Conservation (phyloP, 495 filamentous ascomycete species). For the Penicillium angulare region DNA sequence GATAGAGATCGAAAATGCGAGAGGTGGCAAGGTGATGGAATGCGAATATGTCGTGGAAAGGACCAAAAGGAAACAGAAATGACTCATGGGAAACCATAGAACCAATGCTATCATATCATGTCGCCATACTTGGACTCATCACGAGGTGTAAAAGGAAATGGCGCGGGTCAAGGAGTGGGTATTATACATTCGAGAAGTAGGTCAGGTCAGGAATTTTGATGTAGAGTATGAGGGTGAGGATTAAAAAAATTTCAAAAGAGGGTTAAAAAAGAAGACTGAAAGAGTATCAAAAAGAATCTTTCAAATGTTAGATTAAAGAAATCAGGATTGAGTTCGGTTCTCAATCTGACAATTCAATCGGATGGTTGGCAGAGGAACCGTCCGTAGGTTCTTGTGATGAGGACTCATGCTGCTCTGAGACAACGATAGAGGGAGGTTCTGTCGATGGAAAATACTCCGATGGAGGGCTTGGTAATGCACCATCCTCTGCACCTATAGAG, state of each 20-base stretch:
- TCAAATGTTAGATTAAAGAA: constrained; percentile 42
- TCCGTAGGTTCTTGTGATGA: constrained; percentile 22
- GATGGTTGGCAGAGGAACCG: constrained; percentile 27
- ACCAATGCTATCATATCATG: constrained; percentile 35
- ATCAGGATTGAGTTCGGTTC: neutral
- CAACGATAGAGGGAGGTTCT: constrained; percentile 37
- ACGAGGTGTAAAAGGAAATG: constrained; percentile 17
- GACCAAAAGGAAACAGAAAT: constrained; percentile 8
- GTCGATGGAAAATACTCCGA: constrained; percentile 26
- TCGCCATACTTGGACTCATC: constrained; percentile 34
- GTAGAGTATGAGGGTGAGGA: constrained; percentile 7
- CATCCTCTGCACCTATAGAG: constrained; percentile 21
- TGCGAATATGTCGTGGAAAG: constrained; percentile 22
- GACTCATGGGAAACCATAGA: constrained; percentile 7
- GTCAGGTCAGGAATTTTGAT: constrained; percentile 6
- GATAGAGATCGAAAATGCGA: constrained; percentile 16
- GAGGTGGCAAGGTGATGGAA: constrained; percentile 3
- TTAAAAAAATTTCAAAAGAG: constrained; percentile 1
- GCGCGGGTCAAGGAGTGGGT: constrained; percentile 18
- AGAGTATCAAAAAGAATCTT: constrained; percentile 34
- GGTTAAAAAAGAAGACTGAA: constrained; percentile 12
- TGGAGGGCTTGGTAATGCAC: constrained; percentile 25
- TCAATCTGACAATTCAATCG: constrained; percentile 35
- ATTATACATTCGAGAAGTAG: constrained; percentile 33
- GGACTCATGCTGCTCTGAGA: constrained; percentile 34